phyloP scores from a whole-genome alignment of 225 moss, liverwort and hornwort genomes.

The Marchantia paleacea region DNA sequence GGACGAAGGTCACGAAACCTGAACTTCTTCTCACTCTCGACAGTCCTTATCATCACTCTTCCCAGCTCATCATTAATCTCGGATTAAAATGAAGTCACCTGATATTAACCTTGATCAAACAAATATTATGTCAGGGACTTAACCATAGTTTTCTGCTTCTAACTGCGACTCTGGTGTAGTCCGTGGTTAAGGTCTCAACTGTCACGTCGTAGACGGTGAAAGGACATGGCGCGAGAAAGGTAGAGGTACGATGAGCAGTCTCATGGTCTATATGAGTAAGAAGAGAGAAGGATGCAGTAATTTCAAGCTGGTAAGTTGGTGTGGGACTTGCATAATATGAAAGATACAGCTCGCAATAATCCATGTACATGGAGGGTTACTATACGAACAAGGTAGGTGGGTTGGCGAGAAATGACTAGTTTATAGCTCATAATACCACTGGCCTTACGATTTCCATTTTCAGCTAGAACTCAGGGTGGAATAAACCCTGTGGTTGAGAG shows the following conservation, averaged over 20 bases:
- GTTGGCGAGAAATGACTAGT: background rate
- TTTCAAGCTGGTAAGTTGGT: no score
- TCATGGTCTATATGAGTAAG: no score
- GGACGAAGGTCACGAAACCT: background rate
- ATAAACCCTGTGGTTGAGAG: background rate
- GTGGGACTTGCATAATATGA: background rate
- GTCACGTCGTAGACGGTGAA: no score
- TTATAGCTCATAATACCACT: background rate
- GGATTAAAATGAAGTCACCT: background rate
- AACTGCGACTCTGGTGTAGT: background rate
- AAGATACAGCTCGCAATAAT: background rate
- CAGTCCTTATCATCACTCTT: background rate
- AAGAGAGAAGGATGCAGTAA: no score
- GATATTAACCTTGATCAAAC: no score
- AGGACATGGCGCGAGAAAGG: background rate
- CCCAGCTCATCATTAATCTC: background rate
- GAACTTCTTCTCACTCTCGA: background rate
- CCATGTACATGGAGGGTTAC: background rate
- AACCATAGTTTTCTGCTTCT: background rate
- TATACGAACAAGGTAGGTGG: background rate
- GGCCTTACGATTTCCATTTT: background rate
- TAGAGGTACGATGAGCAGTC: background rate
- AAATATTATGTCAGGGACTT: no score
- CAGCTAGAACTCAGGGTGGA: background rate
- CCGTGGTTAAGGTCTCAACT: no score